phyloP scores from a whole-genome alignment of 345 rosid genomes.

The Physaria fendleri region DNA sequence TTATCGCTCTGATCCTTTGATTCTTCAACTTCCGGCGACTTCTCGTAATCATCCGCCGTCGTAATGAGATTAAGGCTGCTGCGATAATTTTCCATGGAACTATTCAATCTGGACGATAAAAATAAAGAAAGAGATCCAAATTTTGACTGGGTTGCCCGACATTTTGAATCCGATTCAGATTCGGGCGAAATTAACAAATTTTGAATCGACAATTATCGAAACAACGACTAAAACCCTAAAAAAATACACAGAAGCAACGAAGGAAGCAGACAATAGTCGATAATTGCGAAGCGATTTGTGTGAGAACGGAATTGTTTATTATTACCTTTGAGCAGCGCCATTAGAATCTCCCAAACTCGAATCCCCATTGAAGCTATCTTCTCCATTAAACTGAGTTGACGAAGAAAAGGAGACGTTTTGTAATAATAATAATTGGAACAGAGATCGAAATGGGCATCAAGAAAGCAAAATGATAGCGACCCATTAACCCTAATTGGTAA shows the following conservation, averaged over 20 bases:
- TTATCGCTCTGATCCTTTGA: conserved; percentile 15
- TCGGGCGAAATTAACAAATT: conserved; percentile 28
- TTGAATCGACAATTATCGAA: conserved; percentile 32
- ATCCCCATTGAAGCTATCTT: conserved; percentile 51
- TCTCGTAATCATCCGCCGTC: conserved; percentile 29
- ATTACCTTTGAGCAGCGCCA: conserved; percentile 59
- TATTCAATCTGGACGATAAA: background rate
- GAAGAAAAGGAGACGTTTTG: conserved; percentile 3
- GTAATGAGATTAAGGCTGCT: conserved; percentile 37
- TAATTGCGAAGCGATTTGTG: conserved; percentile 20
- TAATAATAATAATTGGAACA: conserved; percentile 21
- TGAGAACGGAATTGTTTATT: conserved; percentile 8
- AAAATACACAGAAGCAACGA: conserved; percentile 46
- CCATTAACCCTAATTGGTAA: conserved; percentile 58
- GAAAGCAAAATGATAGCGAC: conserved; percentile 35
- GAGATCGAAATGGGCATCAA: conserved; percentile 10
- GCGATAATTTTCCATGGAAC: conserved; percentile 15
- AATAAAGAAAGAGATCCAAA: background rate
- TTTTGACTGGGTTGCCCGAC: conserved; percentile 22
- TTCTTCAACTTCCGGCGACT: conserved; percentile 19
- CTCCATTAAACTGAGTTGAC: conserved; percentile 41
- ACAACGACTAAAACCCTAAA: conserved; percentile 31
- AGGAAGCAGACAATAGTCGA: conserved; percentile 18
- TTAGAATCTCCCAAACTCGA: conserved; percentile 59
- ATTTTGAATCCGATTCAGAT: conserved; percentile 2